A percentile compares a stretch with the other conserved stretches of the same genome.
Evolutionary conservation across 495 filamentous ascomycete genomes (phyloP).

Genomic region (Annulohypoxylon bovei): DNA sequence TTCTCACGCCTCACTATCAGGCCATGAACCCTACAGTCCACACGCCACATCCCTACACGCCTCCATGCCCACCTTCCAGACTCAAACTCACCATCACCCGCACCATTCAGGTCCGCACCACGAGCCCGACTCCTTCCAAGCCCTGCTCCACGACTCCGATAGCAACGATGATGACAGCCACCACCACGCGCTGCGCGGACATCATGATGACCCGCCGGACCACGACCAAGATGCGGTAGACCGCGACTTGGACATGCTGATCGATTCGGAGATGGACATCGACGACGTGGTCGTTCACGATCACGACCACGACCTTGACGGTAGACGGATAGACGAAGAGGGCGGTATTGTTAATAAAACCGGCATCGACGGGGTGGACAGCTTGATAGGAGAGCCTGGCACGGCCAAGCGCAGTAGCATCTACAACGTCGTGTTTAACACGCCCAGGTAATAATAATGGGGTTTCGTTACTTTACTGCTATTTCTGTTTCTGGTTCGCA

Average conservation of each 20-base stretch:
- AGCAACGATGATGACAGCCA: slow-evolving; percentile 23
- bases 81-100: slow-evolving; percentile 39
- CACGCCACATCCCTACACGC: slow-evolving; percentile 25
- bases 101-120: slow-evolving; percentile 33
- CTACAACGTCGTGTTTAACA: slow-evolving; percentile 42
- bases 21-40: slow-evolving; percentile 33
- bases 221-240: slow-evolving; percentile 55
- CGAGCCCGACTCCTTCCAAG: slow-evolving; percentile 54
- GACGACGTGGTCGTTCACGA: slow-evolving; percentile 27
- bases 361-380: background rate
- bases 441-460: slow-evolving; percentile 7
- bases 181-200: background rate
- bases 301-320: slow-evolving; percentile 2
- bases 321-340: background rate
- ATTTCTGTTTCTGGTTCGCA: background rate
- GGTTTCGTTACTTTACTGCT: too few relatives aligned
- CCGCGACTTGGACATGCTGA: slow-evolving; percentile 63
- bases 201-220: slow-evolving; percentile 26
- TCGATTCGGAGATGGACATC: slow-evolving; percentile 50
- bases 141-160: slow-evolving; percentile 52
- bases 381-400: slow-evolving; percentile 21
- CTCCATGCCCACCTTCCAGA: slow-evolving; percentile 22
- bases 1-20: slow-evolving; percentile 29
- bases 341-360: background rate
- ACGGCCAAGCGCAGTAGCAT: slow-evolving; percentile 42